Evolutionary conservation across 1,139 yeast species (phyloP).

Genomic region (Yamadazyma diddensiae): DNA sequence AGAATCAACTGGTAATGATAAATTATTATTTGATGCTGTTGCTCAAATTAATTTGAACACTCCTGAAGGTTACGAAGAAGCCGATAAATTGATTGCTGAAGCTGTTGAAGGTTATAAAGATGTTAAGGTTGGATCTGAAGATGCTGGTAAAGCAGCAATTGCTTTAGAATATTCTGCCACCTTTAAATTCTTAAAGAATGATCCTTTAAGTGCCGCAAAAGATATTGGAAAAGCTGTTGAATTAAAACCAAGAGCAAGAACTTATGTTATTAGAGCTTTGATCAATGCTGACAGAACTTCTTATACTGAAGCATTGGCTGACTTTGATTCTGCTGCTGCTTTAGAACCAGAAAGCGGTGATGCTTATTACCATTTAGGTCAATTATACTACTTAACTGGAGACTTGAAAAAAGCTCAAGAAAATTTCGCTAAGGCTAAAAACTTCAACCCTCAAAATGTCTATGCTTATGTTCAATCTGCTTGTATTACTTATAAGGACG

Average conservation of each 20-base stretch:
- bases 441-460: conserved; percentile 71
- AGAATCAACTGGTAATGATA: conserved; percentile 52
- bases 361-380: conserved; percentile 92
- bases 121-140: conserved; percentile 36
- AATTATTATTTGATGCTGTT: conserved; percentile 66
- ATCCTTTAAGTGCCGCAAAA: conserved; percentile 57
- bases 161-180: conserved; percentile 86
- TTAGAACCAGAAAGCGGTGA: conserved; percentile 75
- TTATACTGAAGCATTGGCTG: conserved; percentile 59
- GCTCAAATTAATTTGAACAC: conserved; percentile 62
- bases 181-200: conserved; percentile 77
- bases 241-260: conserved; percentile 73
- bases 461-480: conserved; percentile 91
- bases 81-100: conserved; percentile 65
- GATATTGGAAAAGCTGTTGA: conserved; percentile 64
- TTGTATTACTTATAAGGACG: conserved; percentile 84
- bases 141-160: conserved; percentile 53
- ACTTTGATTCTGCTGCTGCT: conserved; percentile 70
- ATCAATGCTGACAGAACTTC: conserved; percentile 78
- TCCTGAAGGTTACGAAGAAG: conserved; percentile 68
- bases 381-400: conserved; percentile 77
- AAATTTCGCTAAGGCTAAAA: conserved; percentile 75
- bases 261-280: conserved; percentile 81
- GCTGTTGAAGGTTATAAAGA: conserved; percentile 61
- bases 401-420: conserved; percentile 71